Base-by-base conservation (phyloP, 2,329 filamentous ascomycete species). In the Arthroderma uncinatum region DNA sequence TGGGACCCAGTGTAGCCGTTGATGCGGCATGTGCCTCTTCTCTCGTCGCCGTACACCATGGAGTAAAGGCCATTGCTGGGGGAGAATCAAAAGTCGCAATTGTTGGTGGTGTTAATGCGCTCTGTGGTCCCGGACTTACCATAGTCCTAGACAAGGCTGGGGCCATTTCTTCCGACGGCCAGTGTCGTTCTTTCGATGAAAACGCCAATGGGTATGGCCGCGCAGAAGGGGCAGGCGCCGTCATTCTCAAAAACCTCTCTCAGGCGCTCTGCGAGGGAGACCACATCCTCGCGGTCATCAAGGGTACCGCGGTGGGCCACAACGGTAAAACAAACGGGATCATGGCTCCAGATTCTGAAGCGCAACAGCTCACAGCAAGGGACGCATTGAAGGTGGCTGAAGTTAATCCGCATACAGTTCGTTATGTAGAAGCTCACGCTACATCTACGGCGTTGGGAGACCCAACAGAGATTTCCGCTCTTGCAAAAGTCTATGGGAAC, bases 401-500 rank as follows among this genome's bases (percentile, higher is more conserved):
- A 2, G 56, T 71, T 1, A 58, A 67, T 6, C 66, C 71, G 6
- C 78, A 82, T 47, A 84, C 89, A 62, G 79, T 91, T 57, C 82
- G 82, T 70, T 91, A 90, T 66, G 81, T 91, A 7, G 87, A 91
- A 71, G 87, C 90, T 82, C 87, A 92, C 70, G 87, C 85, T 16
- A 92, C 72, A 0, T 73, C 72, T 3, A 76, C 73, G 0, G 57
- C 62, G 4, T 64, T 66, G 10, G 72, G 70, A 16, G 65, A 67
- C 55, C 78, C 52, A 19, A 48, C 21, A 5, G 56, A 58, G 33
- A 25, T 50, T 25, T 9, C 28, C 6, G 28, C 23, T 12, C n/a
- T 57, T 12, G 23, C 21, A 14, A 9, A 44, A 9, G 54, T 52
- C 4, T 57, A 57, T 19, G 25, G 36, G 5, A 16, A 25, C 14